Evolutionary conservation across 2,329 filamentous ascomycete species (phyloP), one percentile per base, ranked within the genome.

Genomic region (Ophiostoma fasciatum): DNA sequence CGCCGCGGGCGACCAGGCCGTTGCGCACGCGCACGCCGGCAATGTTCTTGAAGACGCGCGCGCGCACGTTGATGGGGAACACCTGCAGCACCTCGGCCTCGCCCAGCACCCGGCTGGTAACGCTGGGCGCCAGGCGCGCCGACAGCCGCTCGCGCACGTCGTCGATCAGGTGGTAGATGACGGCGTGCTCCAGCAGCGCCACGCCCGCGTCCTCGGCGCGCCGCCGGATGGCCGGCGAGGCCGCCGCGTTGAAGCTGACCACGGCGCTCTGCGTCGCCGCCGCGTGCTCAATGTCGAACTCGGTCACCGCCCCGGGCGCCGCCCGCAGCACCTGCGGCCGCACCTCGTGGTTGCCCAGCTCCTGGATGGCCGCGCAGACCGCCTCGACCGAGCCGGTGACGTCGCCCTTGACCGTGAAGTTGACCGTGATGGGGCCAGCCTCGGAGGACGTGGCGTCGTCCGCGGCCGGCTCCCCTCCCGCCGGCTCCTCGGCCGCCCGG

Each of bases 351-450:
- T 80, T 94, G 44, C 87, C 85, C 43, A 94, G 66, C 40, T 78
- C 74, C 42, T 75, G 63, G 40, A 98, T 68, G 8, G 79, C 78
- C 33, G 82, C 78, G 41, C 77, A 66, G 3, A 96, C 80, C 3
- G 90, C 90, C 61, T 98, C 90, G 1, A 87, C 85, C 0, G 88
- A 96, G 26, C 90, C 90, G 42, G 80, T 82, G 14, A 96, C 90
- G 49, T 98, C 90, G 36, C 78, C 87, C 57, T 92, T 94, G 60
- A 98, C 66, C 40, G 90, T 74, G 56, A 96, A 90, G 48, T 80
- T 80, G 32, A 94, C 68, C 13, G 68, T 60, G 34, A 64, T 63
- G 7, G 67, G 57, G 8, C 64, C 62, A 23, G 55, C 48, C 12
- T 51, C 46, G 6, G 21, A 6, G 21, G 21, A 6, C 21, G 6